Conservation (phyloP, 495 filamentous ascomycete species). For the Astrocystis sublimbata region DNA sequence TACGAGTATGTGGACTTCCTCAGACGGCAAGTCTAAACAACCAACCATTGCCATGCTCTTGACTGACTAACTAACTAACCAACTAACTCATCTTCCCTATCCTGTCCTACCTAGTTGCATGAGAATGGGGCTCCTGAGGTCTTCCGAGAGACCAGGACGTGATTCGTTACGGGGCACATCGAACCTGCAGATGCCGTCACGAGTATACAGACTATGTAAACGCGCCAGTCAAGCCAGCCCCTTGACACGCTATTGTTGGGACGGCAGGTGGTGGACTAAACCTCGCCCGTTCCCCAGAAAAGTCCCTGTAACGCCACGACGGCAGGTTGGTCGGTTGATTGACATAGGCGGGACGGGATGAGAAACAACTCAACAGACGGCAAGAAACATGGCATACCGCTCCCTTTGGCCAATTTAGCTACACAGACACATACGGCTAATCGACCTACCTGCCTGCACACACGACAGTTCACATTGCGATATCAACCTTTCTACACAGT, state of each 20-base stretch:
- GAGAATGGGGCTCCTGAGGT: conserved; percentile 1
- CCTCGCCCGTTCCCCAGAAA: conserved; percentile 2
- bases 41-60: not conserved
- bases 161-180: conserved; percentile 5
- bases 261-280: conserved; percentile 1
- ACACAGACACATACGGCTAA: not conserved
- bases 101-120: conserved; percentile 6
- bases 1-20: not conserved
- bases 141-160: not conserved
- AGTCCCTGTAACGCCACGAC: conserved; percentile 1
- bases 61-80: no score
- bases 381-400: not conserved
- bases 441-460: no score
- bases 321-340: not conserved
- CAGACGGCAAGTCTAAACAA: conserved; percentile 4
- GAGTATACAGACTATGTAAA: not conserved
- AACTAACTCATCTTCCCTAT: not conserved
- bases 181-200: conserved; percentile 12
- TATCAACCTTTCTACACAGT: not conserved
- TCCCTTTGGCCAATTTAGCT: not conserved
- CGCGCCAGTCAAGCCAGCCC: not conserved
- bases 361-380: conserved; percentile 2
- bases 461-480: no score
- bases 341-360: no score
- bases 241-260: not conserved